phyloP scores from a whole-genome alignment of 2,329 filamentous ascomycete genomes.

The Ceratocystis harringtonii region DNA sequence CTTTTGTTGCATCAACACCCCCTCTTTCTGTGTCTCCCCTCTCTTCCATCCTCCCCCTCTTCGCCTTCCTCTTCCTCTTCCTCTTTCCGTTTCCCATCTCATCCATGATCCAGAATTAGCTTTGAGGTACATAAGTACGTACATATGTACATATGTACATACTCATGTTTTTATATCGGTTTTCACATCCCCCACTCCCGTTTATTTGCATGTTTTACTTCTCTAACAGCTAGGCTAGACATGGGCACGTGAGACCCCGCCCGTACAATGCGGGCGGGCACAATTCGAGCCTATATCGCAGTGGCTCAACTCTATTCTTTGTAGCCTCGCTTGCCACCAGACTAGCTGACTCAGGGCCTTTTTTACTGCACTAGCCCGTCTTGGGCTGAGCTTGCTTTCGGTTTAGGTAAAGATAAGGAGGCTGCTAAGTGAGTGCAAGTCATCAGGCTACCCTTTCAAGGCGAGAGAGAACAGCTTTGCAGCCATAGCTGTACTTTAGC shows the following conservation, averaged over 20 bases:
- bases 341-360: neutral
- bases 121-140: neutral
- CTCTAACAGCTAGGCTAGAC: neutral
- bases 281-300: neutral
- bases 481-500: neutral
- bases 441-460: neutral
- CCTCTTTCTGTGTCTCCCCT: neutral
- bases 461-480: too few relatives aligned
- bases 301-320: constrained; percentile 1
- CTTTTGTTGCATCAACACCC: constrained; percentile 3
- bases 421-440: neutral
- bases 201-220: neutral
- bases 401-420: neutral
- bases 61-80: neutral
- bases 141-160: neutral
- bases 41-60: neutral
- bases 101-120: neutral
- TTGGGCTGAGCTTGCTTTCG: neutral
- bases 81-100: neutral
- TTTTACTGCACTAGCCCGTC: neutral
- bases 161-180: neutral
- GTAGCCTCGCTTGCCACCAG: neutral
- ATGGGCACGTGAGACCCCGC: neutral
- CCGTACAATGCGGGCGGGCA: neutral
- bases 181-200: neutral